These are phyloP conservation scores for Chiua virens DNA, from an alignment of 768 basidiomycete species.

Conservation along the genomic window DNA sequence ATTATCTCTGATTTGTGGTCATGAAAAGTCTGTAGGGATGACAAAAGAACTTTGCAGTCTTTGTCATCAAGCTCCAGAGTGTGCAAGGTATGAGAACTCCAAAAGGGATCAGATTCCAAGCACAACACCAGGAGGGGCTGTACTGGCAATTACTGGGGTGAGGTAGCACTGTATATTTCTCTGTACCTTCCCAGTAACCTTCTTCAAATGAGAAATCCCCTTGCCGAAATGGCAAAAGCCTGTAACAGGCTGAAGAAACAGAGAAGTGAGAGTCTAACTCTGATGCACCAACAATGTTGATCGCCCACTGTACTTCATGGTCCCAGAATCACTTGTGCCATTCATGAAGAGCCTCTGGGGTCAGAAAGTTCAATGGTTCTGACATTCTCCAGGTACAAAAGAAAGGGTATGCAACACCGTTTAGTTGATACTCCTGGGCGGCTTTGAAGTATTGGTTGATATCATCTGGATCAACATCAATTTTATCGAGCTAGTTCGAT, in stretches of 20 bases:
- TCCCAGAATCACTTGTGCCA: conserved; percentile 16
- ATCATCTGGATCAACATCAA: too few relatives aligned
- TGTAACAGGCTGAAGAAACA: conserved; percentile 1
- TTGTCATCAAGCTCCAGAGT: conserved; percentile 10
- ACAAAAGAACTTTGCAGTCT: conserved; percentile 6
- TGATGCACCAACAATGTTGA: background rate
- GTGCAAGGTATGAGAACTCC: conserved; percentile 25
- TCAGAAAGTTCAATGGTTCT: background rate
- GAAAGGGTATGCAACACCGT: background rate
- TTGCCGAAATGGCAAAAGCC: conserved; percentile 37
- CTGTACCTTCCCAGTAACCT: too few relatives aligned
- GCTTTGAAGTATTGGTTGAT: conserved; percentile 22
- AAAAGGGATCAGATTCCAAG: conserved; percentile 5
- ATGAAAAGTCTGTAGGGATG: conserved; percentile 11
- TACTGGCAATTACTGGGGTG: too few relatives aligned
- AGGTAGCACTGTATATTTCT: too few relatives aligned
- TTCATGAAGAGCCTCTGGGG: conserved; percentile 7
- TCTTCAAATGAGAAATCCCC: conserved; percentile 29
- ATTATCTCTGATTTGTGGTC: conserved; percentile 11
- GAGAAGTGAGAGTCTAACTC: background rate
- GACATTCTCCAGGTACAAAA: background rate
- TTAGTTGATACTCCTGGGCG: background rate
- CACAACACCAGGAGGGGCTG: too few relatives aligned
- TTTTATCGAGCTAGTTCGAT: too few relatives aligned
- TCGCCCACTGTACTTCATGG: conserved; percentile 12